phyloP scores from a whole-genome alignment of 495 filamentous ascomycete genomes.

The Xylaria castorea region DNA sequence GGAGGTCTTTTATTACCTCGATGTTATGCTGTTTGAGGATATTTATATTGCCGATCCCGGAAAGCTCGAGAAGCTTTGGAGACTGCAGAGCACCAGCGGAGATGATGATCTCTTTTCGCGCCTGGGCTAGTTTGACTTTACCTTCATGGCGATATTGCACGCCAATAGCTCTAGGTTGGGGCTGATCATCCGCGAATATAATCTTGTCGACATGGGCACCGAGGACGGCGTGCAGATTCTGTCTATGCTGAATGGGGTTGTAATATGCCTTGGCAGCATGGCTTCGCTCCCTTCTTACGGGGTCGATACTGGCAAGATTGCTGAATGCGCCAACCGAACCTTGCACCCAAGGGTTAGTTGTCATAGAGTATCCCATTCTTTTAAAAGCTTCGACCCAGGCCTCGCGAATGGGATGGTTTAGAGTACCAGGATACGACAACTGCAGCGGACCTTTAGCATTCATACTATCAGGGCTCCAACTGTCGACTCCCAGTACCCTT shows the following conservation, averaged over 20 bases:
- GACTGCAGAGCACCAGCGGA: constrained; percentile 62
- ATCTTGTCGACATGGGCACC: constrained; percentile 53
- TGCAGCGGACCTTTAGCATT: constrained; percentile 48
- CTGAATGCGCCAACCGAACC: constrained; percentile 52
- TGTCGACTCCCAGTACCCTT: constrained; percentile 27
- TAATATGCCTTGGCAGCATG: constrained; percentile 50
- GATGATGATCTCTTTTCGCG: constrained; percentile 61
- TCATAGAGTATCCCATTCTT: constrained; percentile 37
- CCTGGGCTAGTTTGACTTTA: constrained; percentile 38
- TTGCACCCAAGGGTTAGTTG: constrained; percentile 45
- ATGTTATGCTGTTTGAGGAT: constrained; percentile 53
- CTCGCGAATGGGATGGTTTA: constrained; percentile 31
- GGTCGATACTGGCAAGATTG: constrained; percentile 52
- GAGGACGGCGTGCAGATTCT: constrained; percentile 55
- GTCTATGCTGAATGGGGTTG: constrained; percentile 37
- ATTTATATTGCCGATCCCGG: constrained; percentile 57
- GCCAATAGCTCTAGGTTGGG: constrained; percentile 36
- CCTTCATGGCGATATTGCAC: constrained; percentile 44
- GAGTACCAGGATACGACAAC: constrained; percentile 43
- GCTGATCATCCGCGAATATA: constrained; percentile 34
- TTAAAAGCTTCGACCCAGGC: constrained; percentile 49
- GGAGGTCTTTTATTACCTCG: constrained; percentile 52
- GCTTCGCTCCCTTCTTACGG: constrained; percentile 44
- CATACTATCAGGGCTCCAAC: constrained; percentile 39
- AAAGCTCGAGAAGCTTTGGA: constrained; percentile 62